Base-by-base conservation (phyloP, 148 eudicot species). In the Silene latifolia region DNA sequence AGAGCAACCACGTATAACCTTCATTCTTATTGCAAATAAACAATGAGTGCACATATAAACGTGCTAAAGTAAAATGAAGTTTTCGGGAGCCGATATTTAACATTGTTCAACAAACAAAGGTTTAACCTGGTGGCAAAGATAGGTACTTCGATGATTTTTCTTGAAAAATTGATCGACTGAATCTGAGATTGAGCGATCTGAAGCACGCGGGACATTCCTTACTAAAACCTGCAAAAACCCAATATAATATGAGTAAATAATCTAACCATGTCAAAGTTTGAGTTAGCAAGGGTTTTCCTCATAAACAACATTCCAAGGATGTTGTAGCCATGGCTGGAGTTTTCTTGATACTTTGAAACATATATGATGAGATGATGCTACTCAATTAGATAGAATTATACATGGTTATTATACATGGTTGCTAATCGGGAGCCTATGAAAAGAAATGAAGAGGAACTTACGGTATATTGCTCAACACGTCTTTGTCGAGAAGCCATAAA, bases 391-490 rank as follows among this genome's bases (percentile, higher is more conserved):
- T 0, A 77, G 54, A 15, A 19, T 7, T 7, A 0, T 47, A 13
- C 42, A 10, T 32, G 35, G 35, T 32, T 32, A 19, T 2, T 17
- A 0, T 21, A 13, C 19, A 10, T 32, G 35, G 35, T 32, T 32
- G 35, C 5, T 32, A 32, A 0, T 72, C 13, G 14, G 25, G 60
- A 32, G 10, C 56, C 14, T 63, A 54, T 24, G 17, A 60, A 69
- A 25, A 69, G 58, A 75, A 77, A 63, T 42, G 63, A 54, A 74
- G 17, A 19, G 15, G 57, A 78, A 84, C 98, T 84, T 82, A 94
- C 98, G 0, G 98, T 90, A 78, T 87, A 94, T 48, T 94, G 98
- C 73, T 92, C 96, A 42, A 88, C 90, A 46, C 89, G 96, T 67
- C 87, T 86, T 72, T 75, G 78, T 75, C 84, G 89, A 10, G 97